Evolutionary conservation across 108 stramenopile species (phyloP).

Genomic region (Nitzschia sp.): DNA sequence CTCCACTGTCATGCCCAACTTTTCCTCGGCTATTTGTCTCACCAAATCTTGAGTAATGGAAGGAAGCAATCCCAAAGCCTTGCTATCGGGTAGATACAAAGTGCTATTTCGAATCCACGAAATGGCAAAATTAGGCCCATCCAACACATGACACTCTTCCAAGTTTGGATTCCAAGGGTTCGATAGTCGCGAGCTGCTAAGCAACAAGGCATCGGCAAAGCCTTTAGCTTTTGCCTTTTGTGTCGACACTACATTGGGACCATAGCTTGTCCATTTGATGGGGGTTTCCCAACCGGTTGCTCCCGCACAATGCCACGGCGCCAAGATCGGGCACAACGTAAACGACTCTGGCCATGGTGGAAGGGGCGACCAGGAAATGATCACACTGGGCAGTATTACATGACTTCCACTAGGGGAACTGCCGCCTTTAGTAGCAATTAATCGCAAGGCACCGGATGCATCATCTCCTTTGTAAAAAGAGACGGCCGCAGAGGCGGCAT

Average conservation of each 20-base stretch:
- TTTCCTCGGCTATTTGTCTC: neutral
- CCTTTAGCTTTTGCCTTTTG: constrained; percentile 16
- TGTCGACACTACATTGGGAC: constrained; percentile 21
- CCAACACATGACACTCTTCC: constrained; percentile 12
- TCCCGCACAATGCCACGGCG: constrained; percentile 24
- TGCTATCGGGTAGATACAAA: constrained; percentile 2
- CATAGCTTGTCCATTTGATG: constrained; percentile 27
- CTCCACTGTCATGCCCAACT: constrained; percentile 4
- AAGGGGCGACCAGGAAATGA: constrained; percentile 15
- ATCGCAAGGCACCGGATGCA: constrained; percentile 6
- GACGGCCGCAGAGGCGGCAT: constrained; percentile 1
- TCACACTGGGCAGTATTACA: constrained; percentile 5
- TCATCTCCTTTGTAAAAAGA: neutral
- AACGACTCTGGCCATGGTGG: constrained; percentile 12
- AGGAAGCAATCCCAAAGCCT: constrained; percentile 3
- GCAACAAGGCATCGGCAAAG: constrained; percentile 17
- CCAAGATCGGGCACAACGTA: constrained; percentile 7
- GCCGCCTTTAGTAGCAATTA: constrained; percentile 18
- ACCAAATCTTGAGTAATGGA: constrained; percentile 13
- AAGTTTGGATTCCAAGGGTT: neutral
- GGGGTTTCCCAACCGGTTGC: constrained; percentile 17
- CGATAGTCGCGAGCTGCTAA: constrained; percentile 1
- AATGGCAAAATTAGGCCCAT: constrained; percentile 25
- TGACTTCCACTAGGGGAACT: neutral
- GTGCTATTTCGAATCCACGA: neutral